Evolutionary conservation across 2,329 filamentous ascomycete species (phyloP).

Genomic region (Polychaeton citri): DNA sequence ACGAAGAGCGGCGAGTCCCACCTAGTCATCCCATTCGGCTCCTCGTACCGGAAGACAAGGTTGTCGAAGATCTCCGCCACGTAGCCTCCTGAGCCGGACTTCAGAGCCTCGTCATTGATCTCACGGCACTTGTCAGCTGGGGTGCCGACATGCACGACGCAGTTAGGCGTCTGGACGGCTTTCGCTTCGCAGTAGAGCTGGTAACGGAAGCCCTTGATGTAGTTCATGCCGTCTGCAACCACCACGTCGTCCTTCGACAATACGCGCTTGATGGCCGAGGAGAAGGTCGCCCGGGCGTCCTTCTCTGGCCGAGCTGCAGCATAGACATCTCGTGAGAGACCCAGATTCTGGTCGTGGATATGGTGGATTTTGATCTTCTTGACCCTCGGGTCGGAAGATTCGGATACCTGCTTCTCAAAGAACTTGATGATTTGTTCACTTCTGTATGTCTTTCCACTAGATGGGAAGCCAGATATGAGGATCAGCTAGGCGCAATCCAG

Average conservation of each 20-base stretch:
- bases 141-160: slow-evolving; percentile 53
- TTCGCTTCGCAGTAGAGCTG: slow-evolving; percentile 78
- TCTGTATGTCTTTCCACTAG: slow-evolving; percentile 49
- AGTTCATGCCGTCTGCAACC: slow-evolving; percentile 68
- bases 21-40: slow-evolving; percentile 70
- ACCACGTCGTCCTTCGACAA: slow-evolving; percentile 62
- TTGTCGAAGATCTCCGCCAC: slow-evolving; percentile 58
- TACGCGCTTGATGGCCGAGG: slow-evolving; percentile 64
- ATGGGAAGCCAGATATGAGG: slow-evolving; percentile 46
- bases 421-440: slow-evolving; percentile 51
- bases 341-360: slow-evolving; percentile 59
- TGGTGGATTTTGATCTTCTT: slow-evolving; percentile 53
- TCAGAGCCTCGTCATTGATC: slow-evolving; percentile 44
- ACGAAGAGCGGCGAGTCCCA: slow-evolving; percentile 80
- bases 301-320: slow-evolving; percentile 69
- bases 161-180: slow-evolving; percentile 60
- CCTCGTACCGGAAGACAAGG: slow-evolving; percentile 69
- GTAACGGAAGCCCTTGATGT: slow-evolving; percentile 83
- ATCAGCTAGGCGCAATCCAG: too few relatives aligned
- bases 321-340: slow-evolving; percentile 58
- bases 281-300: slow-evolving; percentile 62
- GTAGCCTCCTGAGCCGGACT: slow-evolving; percentile 31
- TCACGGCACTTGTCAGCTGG: slow-evolving; percentile 41
- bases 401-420: slow-evolving; percentile 45
- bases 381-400: slow-evolving; percentile 32